Evolutionary conservation across 2,329 filamentous ascomycete genomes (phyloP).

Genomic region (Ceratocystis smalleyi): DNA sequence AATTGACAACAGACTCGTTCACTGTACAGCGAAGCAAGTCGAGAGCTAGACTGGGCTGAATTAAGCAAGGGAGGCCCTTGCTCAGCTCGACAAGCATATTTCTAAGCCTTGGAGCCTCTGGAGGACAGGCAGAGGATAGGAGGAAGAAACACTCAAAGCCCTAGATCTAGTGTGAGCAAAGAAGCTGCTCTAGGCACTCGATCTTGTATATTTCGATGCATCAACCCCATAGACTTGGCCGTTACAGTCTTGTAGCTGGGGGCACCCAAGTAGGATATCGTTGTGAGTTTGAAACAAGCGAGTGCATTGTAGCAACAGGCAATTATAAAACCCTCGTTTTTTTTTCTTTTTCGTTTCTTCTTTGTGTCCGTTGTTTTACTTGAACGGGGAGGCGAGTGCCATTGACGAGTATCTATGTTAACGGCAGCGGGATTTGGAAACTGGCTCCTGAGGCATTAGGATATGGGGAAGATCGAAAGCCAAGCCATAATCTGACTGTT

Average conservation of each 20-base stretch:
- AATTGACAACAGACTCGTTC: neutral
- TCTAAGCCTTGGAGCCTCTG: neutral
- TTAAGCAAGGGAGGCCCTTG: conserved; percentile 1
- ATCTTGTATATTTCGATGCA: no score
- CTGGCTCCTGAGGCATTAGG: neutral
- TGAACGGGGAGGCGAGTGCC: neutral
- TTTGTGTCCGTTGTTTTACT: neutral
- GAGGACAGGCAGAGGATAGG: neutral
- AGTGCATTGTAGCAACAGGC: neutral
- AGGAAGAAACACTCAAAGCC: neutral
- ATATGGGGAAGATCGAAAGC: neutral
- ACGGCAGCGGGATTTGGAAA: neutral
- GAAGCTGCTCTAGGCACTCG: neutral
- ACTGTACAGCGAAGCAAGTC: neutral
- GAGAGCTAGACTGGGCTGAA: neutral
- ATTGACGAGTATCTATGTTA: neutral
- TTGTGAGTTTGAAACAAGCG: neutral
- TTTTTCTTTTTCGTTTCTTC: neutral
- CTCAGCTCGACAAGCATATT: conserved; percentile 2
- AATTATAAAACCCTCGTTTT: neutral
- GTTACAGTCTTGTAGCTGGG: neutral
- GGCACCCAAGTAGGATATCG: neutral
- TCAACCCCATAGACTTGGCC: no score
- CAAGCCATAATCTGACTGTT: neutral
- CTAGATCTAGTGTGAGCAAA: neutral